Conservation (phyloP, 2,329 filamentous ascomycete genomes). For the Stromatinia cepivora region DNA sequence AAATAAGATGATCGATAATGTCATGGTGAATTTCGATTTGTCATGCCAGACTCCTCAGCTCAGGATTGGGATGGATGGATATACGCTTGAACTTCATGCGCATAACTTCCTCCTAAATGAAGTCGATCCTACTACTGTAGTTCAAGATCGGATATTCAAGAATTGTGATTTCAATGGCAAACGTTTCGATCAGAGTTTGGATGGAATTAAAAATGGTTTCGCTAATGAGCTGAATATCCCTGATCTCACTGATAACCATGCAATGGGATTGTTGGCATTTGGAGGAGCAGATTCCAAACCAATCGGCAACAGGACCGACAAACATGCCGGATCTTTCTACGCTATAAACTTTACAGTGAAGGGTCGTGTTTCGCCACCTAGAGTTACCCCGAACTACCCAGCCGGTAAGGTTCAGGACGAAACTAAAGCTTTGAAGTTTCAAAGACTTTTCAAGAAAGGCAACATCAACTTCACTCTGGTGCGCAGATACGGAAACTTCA, state of each 20-base stretch:
- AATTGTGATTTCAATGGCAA: too few species aligned
- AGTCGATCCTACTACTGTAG: neutral
- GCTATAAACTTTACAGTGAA: neutral
- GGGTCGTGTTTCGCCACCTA: neutral
- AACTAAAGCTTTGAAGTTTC: neutral
- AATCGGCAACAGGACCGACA: neutral
- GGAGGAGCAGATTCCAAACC: neutral
- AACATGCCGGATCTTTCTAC: neutral
- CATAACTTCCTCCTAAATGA: neutral
- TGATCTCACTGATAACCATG: neutral
- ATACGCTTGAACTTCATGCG: neutral
- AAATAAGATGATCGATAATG: too few species aligned
- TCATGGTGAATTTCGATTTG: neutral
- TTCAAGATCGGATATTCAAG: neutral
- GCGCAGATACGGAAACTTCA: neutral
- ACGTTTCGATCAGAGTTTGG: neutral
- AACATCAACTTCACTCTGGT: neutral
- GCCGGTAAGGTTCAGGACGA: neutral
- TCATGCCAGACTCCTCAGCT: neutral
- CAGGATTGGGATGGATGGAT: neutral
- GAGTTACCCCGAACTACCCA: too few species aligned
- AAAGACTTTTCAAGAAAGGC: neutral
- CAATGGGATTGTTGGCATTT: neutral
- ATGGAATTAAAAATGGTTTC: neutral
- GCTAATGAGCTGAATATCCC: neutral